These are phyloP conservation scores for Yamadazyma kitorensis DNA, from an alignment of 805 yeast species.

Conservation along the genomic window DNA sequence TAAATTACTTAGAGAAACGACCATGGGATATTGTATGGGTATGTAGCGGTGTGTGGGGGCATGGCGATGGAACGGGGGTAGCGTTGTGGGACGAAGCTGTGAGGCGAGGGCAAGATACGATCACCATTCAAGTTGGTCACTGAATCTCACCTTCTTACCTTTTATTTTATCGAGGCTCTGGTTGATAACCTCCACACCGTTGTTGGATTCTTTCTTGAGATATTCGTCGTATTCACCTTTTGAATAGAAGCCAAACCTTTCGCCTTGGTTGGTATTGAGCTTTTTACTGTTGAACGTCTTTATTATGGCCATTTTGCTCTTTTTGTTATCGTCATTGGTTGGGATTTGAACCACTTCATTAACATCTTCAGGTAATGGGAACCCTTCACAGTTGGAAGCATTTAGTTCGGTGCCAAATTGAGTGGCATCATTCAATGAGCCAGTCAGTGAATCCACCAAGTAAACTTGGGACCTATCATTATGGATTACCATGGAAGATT, in stretches of 20 bases:
- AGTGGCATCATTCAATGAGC: conserved; percentile 60
- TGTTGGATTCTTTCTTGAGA: conserved; percentile 10
- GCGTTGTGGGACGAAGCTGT: too few relatives aligned
- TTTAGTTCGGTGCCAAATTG: conserved; percentile 68
- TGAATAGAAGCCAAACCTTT: conserved; percentile 28
- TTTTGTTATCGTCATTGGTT: conserved; percentile 37
- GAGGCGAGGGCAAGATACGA: too few relatives aligned
- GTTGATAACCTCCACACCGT: conserved; percentile 23
- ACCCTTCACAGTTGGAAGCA: conserved; percentile 58
- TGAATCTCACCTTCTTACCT: conserved; percentile 27
- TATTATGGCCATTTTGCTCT: conserved; percentile 30
- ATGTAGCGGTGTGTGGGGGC: too few relatives aligned
- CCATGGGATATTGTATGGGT: too few relatives aligned
- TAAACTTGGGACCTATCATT: conserved; percentile 31
- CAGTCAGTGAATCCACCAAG: conserved; percentile 62
- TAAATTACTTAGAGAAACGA: too few relatives aligned
- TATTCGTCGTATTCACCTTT: conserved; percentile 25
- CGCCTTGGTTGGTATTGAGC: neutral
- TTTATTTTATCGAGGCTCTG: conserved; percentile 5
- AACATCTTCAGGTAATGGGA: conserved; percentile 56
- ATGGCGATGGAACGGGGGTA: too few relatives aligned
- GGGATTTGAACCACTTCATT: conserved; percentile 63
- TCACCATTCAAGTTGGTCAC: conserved; percentile 34
- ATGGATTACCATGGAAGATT: conserved; percentile 28
- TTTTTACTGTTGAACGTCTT: conserved; percentile 26